Evolutionary conservation across 164 flowering plant species (phyloP), one percentile per base, ranked within the genome.

Genomic region (Cinnamomum chago): DNA sequence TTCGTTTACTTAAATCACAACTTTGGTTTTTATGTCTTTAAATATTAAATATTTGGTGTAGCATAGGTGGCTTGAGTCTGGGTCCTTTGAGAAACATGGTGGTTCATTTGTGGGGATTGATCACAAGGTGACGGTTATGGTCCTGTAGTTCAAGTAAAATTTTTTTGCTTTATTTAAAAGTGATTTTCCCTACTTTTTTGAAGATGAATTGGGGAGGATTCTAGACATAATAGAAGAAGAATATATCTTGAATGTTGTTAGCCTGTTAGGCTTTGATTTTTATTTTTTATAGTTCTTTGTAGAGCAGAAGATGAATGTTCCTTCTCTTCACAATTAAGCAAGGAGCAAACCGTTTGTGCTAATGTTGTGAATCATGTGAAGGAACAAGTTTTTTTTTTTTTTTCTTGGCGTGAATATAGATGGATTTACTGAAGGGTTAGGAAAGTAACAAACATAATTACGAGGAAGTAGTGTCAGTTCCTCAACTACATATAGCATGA

Each of bases 251-350:
- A 3, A 62, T 1, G 66, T 10, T 23, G n/a, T n/a, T 55, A 13
- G 66, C 14, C 66, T 7, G 25, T 62, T 25, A 13, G 15, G 24
- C 5, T 62, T 5, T 62, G 22, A 17, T 22, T 4, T 55, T 55
- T 55, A 55, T 55, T 55, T 18, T 20, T 20, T 13, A 5, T 14
- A 27, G 40, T 28, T 14, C 74, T 72, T 60, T 84, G 85, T 89
- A 87, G 90, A 85, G 81, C 97, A 95, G 99, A 93, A 93, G 86
- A 92, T 93, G 81, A 95, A 89, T 86, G 93, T 92, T 80, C 99
- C 99, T 55, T 71, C 85, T 58, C 33, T 51, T 58, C 79, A 86
- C 52, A 93, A 98, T 81, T 98, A 95, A 82, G 30, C 84, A 1
- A 90, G 75, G 98, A 92, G 27, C 86, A 82, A 82, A 95, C 99